phyloP scores from a whole-genome alignment of 148 eudicot genomes.

The Fagopyrum esculentum region DNA sequence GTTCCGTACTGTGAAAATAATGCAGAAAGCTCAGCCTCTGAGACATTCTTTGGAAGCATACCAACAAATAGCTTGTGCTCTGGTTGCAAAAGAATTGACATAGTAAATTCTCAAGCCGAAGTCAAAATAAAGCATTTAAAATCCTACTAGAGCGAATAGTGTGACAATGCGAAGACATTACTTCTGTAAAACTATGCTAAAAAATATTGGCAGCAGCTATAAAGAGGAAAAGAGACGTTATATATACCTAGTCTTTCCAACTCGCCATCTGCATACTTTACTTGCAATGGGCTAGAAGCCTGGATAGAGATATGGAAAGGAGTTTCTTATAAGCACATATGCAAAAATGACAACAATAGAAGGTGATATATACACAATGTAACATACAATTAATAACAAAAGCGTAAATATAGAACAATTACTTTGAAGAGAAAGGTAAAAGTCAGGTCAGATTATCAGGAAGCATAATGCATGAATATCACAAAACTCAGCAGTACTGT shows the following conservation, averaged over 20 bases:
- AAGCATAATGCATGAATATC: background rate
- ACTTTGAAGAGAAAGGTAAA: background rate
- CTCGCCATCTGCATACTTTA: conserved; percentile 99
- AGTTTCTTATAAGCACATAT: background rate
- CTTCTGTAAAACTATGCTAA: background rate
- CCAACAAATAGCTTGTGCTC: conserved; percentile 98
- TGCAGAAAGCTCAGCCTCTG: conserved; percentile 80
- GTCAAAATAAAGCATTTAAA: background rate
- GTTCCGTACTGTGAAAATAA: conserved; percentile 86
- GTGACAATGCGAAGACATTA: background rate
- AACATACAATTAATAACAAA: background rate
- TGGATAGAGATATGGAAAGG: conserved; percentile 21
- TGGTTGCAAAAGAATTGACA: conserved; percentile 25
- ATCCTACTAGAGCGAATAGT: background rate
- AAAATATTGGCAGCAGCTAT: background rate
- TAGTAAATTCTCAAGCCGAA: conserved; percentile 6
- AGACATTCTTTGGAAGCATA: conserved; percentile 95
- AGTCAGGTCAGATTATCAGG: background rate
- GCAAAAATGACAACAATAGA: background rate
- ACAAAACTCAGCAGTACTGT: background rate
- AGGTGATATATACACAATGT: conserved; percentile 1
- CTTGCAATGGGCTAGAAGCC: conserved; percentile 99
- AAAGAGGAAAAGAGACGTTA: conserved; percentile 12
- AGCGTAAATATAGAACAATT: background rate
- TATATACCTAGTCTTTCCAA: conserved; percentile 87